Conservation (phyloP, 306 rosid genomes). For the Dalbergia oliveri region DNA sequence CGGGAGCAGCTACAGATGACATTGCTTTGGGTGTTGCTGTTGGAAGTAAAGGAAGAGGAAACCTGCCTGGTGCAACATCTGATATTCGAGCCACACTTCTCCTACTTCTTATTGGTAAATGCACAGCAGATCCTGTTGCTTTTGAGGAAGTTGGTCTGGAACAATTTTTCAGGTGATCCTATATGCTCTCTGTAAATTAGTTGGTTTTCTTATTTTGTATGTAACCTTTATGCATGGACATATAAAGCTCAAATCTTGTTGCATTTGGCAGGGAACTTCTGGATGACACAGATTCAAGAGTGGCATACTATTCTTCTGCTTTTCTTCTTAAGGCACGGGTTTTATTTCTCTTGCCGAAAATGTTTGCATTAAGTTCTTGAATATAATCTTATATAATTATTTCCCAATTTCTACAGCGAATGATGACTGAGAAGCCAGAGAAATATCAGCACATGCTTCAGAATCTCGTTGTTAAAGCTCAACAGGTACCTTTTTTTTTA, state of each 20-base stretch:
- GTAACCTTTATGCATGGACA: slow-evolving; percentile 12
- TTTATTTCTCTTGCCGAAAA: slow-evolving; percentile 32
- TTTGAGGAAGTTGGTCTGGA: slow-evolving; percentile 88
- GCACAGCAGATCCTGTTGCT: slow-evolving; percentile 89
- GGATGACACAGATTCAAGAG: slow-evolving; percentile 99
- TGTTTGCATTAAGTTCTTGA: slow-evolving; percentile 28
- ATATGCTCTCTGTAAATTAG: slow-evolving; percentile 12
- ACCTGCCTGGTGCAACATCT: slow-evolving; percentile 93
- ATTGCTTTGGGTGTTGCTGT: slow-evolving; percentile 95
- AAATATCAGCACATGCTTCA: slow-evolving; percentile 96
- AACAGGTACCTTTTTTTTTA: slow-evolving; percentile 77
- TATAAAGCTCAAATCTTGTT: slow-evolving; percentile 33
- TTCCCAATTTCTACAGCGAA: slow-evolving; percentile 69
- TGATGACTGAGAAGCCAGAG: slow-evolving; percentile 98
- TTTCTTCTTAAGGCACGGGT: slow-evolving; percentile 94
- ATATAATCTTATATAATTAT: slow-evolving; percentile 25
- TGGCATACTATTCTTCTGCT: slow-evolving; percentile 94
- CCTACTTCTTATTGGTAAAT: slow-evolving; percentile 95
- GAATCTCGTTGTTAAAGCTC: slow-evolving; percentile 93
- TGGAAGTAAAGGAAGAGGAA: slow-evolving; percentile 99
- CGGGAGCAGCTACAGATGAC: slow-evolving; percentile 96
- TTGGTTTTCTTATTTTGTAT: slow-evolving; percentile 18
- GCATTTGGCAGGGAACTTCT: slow-evolving; percentile 79
- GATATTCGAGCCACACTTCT: slow-evolving; percentile 94
- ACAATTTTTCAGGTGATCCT: slow-evolving; percentile 86